These are phyloP conservation scores for Pseudozyma pruni DNA, from an alignment of 1,284 basidiomycete species.

Conservation along the genomic window DNA sequence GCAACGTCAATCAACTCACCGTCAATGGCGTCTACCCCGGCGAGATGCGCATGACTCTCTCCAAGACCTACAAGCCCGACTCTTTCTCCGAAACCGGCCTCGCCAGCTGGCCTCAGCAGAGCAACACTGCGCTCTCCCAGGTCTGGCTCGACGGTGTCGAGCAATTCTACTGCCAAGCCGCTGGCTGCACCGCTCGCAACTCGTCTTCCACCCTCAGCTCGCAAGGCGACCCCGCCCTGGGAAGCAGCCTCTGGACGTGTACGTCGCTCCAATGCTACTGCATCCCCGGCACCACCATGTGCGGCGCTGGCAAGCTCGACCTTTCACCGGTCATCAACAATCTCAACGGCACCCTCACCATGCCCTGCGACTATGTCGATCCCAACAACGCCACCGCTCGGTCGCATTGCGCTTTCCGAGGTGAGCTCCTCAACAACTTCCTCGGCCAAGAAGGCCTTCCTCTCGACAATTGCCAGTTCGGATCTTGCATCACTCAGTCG, in stretches of 20 bases:
- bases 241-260: constrained; percentile 51
- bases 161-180: constrained; percentile 62
- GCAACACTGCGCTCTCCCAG: constrained; percentile 48
- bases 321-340: constrained; percentile 50
- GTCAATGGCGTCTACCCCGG: constrained; percentile 50
- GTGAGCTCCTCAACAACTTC: constrained; percentile 45
- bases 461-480: constrained; percentile 45
- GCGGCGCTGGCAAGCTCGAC: constrained; percentile 39
- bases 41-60: constrained; percentile 51
- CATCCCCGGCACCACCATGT: constrained; percentile 51
- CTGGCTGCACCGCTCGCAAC: constrained; percentile 43
- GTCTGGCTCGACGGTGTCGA: constrained; percentile 57
- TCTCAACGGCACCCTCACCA: constrained; percentile 49
- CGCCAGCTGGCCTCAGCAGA: constrained; percentile 39
- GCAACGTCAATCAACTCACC: constrained; percentile 45
- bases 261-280: constrained; percentile 54
- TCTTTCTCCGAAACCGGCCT: constrained; percentile 45
- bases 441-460: constrained; percentile 52
- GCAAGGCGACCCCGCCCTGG: constrained; percentile 13
- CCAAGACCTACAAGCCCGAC: constrained; percentile 45
- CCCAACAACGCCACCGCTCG: constrained; percentile 33
- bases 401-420: constrained; percentile 44
- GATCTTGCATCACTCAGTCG: constrained; percentile 49
- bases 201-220: constrained; percentile 31
- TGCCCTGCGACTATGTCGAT: constrained; percentile 59